Evolutionary conservation across 352 stramenopile species (phyloP).

Genomic region (Phytophthora boehmeriae): DNA sequence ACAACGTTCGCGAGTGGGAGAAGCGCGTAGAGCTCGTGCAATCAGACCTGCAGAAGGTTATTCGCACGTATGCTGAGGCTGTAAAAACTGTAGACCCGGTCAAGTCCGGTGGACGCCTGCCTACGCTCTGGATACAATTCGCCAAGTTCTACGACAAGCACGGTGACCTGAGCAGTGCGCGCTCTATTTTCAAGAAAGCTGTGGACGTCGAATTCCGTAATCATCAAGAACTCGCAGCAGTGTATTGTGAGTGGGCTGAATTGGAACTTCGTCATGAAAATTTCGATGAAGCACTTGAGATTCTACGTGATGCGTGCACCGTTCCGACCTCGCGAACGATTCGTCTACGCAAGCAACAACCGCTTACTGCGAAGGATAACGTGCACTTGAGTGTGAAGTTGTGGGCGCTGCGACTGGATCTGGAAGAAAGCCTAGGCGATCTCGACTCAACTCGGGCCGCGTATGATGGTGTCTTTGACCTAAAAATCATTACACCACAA

Average conservation of each 20-base stretch:
- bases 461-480: conserved; percentile 95
- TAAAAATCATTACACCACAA: conserved; percentile 95
- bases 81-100: conserved; percentile 92
- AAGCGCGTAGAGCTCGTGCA: conserved; percentile 92
- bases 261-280: conserved; percentile 96
- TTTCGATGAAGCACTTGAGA: conserved; percentile 93
- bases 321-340: conserved; percentile 53
- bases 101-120: conserved; percentile 88
- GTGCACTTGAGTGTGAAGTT: conserved; percentile 93
- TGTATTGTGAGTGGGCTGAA: conserved; percentile 96
- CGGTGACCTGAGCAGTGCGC: conserved; percentile 91
- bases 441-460: conserved; percentile 94
- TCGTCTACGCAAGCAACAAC: conserved; percentile 58
- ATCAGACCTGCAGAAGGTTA: conserved; percentile 58
- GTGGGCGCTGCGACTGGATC: conserved; percentile 97
- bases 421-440: conserved; percentile 98
- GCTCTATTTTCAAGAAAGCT: conserved; percentile 93
- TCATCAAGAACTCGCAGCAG: conserved; percentile 93
- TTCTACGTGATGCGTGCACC: conserved; percentile 85
- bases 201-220: conserved; percentile 75
- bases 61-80: conserved; percentile 90
- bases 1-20: conserved; percentile 98
- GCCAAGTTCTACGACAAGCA: conserved; percentile 95
- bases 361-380: conserved; percentile 67
- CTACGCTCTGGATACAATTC: conserved; percentile 94